phyloP scores from a whole-genome alignment of 192 early-diverging fungal genomes.

The Coemansia sp. region DNA sequence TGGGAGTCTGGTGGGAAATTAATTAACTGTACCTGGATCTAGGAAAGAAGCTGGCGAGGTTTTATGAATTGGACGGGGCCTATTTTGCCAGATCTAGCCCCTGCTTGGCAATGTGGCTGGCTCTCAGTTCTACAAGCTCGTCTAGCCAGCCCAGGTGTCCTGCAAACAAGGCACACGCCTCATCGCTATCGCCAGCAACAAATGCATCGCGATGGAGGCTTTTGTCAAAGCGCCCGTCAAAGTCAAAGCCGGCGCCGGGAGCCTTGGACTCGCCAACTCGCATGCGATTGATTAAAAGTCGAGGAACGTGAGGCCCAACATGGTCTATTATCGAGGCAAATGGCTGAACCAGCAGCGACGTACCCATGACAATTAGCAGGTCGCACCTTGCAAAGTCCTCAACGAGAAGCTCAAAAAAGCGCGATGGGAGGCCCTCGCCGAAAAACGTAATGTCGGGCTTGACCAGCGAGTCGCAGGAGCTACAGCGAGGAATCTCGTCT shows the following conservation, averaged over 20 bases:
- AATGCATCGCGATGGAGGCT: conserved; percentile 71
- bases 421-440: conserved; percentile 80
- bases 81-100: not conserved
- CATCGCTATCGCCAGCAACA: conserved; percentile 81
- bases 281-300: conserved; percentile 90
- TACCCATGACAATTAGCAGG: conserved; percentile 91
- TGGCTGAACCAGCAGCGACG: conserved; percentile 84
- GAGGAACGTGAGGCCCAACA: conserved; percentile 64
- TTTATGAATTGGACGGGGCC: conserved; percentile 3
- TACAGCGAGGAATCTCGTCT: conserved; percentile 69
- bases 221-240: conserved; percentile 54
- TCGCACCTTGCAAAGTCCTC: conserved; percentile 79
- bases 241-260: conserved; percentile 69
- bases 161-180: conserved; percentile 67
- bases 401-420: conserved; percentile 61
- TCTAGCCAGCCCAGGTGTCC: conserved; percentile 71
- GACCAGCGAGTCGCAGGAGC: conserved; percentile 63
- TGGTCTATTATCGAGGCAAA: conserved; percentile 77
- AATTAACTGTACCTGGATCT: not conserved
- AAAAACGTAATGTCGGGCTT: conserved; percentile 98
- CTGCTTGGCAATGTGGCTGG: conserved; percentile 7
- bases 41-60: not conserved
- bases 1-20: not conserved
- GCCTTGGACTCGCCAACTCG: conserved; percentile 62
- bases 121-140: conserved; percentile 30